Conservation (phyloP, 768 basidiomycete species). For the Auricularia sp. region DNA sequence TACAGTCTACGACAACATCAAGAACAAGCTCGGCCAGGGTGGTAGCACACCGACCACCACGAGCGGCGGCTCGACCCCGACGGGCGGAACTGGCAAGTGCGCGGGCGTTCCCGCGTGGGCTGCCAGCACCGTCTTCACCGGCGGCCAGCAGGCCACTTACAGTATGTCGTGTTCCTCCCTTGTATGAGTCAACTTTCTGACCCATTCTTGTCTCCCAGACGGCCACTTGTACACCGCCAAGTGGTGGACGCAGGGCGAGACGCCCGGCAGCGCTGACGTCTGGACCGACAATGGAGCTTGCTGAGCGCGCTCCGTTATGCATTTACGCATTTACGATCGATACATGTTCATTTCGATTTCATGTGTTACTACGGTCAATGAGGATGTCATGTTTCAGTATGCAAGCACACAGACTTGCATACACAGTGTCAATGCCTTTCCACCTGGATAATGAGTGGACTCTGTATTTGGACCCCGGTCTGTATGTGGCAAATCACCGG, state of each 20-base stretch:
- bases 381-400: too few species aligned
- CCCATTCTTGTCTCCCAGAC: too few species aligned
- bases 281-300: not conserved
- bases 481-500: too few species aligned
- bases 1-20: constrained; percentile 12
- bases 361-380: too few species aligned
- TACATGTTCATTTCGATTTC: too few species aligned
- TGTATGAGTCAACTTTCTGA: not conserved
- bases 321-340: too few species aligned
- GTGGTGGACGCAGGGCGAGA: constrained; percentile 56
- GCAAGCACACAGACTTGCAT: too few species aligned
- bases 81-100: constrained; percentile 13
- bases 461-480: too few species aligned
- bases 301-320: too few species aligned
- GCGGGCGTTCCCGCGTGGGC: constrained; percentile 39
- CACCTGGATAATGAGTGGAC: too few species aligned
- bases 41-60: constrained; percentile 10
- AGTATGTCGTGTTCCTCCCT: constrained; percentile 22
- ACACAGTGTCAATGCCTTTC: too few species aligned
- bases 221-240: constrained; percentile 36
- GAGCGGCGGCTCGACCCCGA: constrained; percentile 17
- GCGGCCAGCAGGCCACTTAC: constrained; percentile 37
- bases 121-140: constrained; percentile 35
- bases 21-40: constrained; percentile 17
- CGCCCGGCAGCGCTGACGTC: constrained; percentile 28